Evolutionary conservation across 352 stramenopile species (phyloP), one percentile per base, ranked within the genome.

Genomic region (Pythium aphanidermatum): DNA sequence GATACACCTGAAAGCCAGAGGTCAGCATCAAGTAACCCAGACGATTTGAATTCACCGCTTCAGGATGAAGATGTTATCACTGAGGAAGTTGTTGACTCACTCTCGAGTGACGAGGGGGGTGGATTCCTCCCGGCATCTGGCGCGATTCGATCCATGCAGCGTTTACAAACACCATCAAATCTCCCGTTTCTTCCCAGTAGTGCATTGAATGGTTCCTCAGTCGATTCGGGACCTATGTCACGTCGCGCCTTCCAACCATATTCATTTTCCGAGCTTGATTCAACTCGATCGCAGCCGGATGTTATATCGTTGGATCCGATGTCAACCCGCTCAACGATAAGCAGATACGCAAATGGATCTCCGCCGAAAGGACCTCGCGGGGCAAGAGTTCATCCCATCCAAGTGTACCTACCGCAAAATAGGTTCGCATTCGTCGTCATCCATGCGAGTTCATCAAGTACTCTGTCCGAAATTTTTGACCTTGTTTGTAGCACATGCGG

Each of bases 321-420:
- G 20, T 89, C 76, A 20, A 87, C 74, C 7, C 55, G 76, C 51
- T 74, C 79, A 16, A 38, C 30, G 3, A 54, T 51, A 29, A 42
- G 46, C 0, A 46, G 53, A 20, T 9, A 40, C 54, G 12, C 60
- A 36, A 49, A 52, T 44, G 39, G 46, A 1, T 87, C 79, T 2
- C 79, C 79, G 19, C 55, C 62, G 14, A 78, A 82, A 34, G 50
- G 50, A 32, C 21, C 51, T 9, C 59, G 76, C 24, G 62, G 46
- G 23, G 66, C 55, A 4, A 74, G 70, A 24, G 1, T 63, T 34
- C 57, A 73, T 17, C 67, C 65, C 3, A 49, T 93, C 39, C 74
- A 86, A 56, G 77, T 95, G 21, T 95, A 95, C 46, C 58, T 95
- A 7, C 77, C 83, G 5, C 77, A 90, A 17, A 95, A 95, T 32